phyloP scores from a whole-genome alignment of 164 flowering plant species.

The Vitis amurensis region DNA sequence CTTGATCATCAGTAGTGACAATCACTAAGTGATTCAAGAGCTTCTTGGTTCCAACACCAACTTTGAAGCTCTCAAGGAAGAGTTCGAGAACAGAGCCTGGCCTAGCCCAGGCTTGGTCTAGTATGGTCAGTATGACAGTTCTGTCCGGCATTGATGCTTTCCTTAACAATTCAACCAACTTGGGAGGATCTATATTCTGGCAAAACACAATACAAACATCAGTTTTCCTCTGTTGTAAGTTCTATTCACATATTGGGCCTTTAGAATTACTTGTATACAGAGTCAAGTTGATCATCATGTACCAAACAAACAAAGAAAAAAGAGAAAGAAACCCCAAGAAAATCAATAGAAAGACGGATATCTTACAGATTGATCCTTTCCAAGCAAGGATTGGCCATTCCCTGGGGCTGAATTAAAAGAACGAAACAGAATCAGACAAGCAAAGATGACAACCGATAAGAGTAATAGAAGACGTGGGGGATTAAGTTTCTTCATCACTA shows the following conservation, averaged over 20 bases:
- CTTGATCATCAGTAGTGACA: slow-evolving; percentile 27
- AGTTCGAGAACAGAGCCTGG: slow-evolving; percentile 40
- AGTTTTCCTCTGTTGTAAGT: too few species aligned
- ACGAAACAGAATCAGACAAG: slow-evolving; percentile 5
- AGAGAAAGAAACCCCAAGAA: background rate
- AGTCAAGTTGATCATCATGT: too few species aligned
- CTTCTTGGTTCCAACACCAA: slow-evolving; percentile 30
- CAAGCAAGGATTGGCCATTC: background rate
- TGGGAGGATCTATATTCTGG: background rate
- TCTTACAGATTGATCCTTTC: slow-evolving; percentile 13
- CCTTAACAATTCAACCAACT: slow-evolving; percentile 21
- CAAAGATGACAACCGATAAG: slow-evolving; percentile 4
- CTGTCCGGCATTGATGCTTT: slow-evolving; percentile 30
- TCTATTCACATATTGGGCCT: too few species aligned
- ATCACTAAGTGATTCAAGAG: slow-evolving; percentile 41
- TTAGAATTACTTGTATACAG: too few species aligned
- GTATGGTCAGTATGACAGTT: slow-evolving; percentile 36
- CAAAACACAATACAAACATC: too few species aligned
- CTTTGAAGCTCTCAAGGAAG: slow-evolving; percentile 40
- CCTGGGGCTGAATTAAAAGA: slow-evolving; percentile 3
- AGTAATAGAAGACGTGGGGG: background rate
- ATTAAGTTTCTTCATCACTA: slow-evolving; percentile 4
- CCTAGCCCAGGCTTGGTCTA: slow-evolving; percentile 37
- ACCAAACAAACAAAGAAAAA: background rate
- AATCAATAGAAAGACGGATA: background rate